Evolutionary conservation across 176 grass and related monocot genomes (phyloP).

Genomic region (Oropetium thomaeum): DNA sequence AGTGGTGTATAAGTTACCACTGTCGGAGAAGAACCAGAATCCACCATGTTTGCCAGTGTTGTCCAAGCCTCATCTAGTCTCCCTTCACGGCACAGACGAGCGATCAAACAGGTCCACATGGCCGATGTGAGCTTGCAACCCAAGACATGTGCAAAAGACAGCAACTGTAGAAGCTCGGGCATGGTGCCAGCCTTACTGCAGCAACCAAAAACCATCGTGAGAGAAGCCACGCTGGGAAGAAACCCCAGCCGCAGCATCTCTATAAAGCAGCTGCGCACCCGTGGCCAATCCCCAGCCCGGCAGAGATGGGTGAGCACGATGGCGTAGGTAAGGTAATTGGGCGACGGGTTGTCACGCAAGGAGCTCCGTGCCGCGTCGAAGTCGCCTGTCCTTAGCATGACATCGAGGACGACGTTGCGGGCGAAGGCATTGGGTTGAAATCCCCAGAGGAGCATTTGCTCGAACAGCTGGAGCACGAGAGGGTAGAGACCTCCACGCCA

Average conservation of each 20-base stretch:
- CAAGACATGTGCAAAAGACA: conserved; percentile 52
- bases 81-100: conserved; percentile 47
- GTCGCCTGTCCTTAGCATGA: conserved; percentile 56
- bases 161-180: conserved; percentile 56
- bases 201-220: conserved; percentile 51
- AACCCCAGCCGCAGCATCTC: conserved; percentile 61
- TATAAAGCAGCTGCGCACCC: conserved; percentile 32
- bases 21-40: conserved; percentile 45
- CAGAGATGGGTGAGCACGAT: conserved; percentile 63
- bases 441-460: conserved; percentile 63
- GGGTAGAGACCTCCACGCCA: conserved; percentile 67
- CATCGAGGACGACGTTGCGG: conserved; percentile 67
- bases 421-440: conserved; percentile 71
- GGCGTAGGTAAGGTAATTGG: conserved; percentile 82
- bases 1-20: conserved; percentile 78
- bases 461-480: conserved; percentile 59
- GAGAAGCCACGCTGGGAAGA: conserved; percentile 36
- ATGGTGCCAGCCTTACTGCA: conserved; percentile 59
- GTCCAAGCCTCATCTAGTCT: conserved; percentile 50
- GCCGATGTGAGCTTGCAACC: conserved; percentile 37
- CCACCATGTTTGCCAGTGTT: conserved; percentile 59
- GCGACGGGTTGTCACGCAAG: conserved; percentile 31
- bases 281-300: conserved; percentile 52
- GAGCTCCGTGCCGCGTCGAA: conserved; percentile 31
- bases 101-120: conserved; percentile 84